Evolutionary conservation across 2,329 filamentous ascomycete genomes (phyloP).

Genomic region (Xylariomycetidae sp.): DNA sequence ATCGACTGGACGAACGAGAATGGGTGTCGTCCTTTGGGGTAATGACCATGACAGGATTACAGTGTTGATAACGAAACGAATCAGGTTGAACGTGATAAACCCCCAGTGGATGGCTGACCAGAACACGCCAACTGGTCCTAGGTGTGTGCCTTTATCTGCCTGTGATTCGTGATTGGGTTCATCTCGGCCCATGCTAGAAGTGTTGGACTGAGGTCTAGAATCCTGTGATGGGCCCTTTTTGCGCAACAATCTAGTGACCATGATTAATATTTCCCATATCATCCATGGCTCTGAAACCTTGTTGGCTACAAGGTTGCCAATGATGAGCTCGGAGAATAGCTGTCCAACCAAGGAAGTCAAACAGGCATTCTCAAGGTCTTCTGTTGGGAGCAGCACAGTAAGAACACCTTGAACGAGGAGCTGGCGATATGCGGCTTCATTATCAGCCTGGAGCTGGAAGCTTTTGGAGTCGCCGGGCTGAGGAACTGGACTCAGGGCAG

Average conservation of each 20-base stretch:
- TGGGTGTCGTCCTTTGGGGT: conserved; percentile 43
- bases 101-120: conserved; percentile 52
- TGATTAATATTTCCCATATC: conserved; percentile 78
- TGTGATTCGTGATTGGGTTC: conserved; percentile 3
- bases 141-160: no score
- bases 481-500: conserved; percentile 74
- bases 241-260: conserved; percentile 47
- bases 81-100: conserved; percentile 52
- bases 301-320: conserved; percentile 75
- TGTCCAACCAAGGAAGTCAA: conserved; percentile 79
- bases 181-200: conserved; percentile 5
- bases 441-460: conserved; percentile 60
- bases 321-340: conserved; percentile 83
- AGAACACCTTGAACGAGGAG: conserved; percentile 79
- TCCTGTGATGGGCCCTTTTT: conserved; percentile 18
- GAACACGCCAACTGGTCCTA: no score
- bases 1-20: conserved; percentile 17
- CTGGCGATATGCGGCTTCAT: conserved; percentile 81
- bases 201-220: conserved; percentile 5
- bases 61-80: conserved; percentile 62
- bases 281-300: conserved; percentile 85
- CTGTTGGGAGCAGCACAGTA: conserved; percentile 80
- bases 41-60: conserved; percentile 65
- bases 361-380: conserved; percentile 85
- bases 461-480: conserved; percentile 45